Conservation (phyloP, 2,329 filamentous ascomycete genomes). For the Diaporthe citriasiana region DNA sequence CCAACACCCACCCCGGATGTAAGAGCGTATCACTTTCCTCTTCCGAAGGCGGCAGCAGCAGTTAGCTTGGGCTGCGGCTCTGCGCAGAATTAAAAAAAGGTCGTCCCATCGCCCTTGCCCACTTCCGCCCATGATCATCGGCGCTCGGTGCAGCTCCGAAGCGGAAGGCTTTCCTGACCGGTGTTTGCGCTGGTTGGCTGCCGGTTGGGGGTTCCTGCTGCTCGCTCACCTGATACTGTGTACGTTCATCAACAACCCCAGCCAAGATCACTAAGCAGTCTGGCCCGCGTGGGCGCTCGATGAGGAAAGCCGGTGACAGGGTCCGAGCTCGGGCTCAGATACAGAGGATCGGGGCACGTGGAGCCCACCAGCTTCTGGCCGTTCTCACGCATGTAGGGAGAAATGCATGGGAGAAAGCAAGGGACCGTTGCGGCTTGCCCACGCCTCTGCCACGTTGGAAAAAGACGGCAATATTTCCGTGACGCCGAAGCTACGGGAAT, state of each 20-base stretch:
- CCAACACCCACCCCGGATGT: background rate
- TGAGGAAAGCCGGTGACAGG: constrained; percentile 26
- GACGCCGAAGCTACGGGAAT: constrained; percentile 21
- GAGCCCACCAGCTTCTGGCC: background rate
- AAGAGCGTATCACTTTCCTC: constrained; percentile 12
- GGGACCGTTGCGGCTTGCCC: constrained; percentile 3
- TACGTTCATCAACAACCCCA: constrained; percentile 2
- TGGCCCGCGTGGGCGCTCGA: constrained; percentile 9
- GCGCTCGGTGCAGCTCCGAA: constrained; percentile 28
- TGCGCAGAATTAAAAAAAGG: constrained; percentile 19
- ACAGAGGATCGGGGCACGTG: background rate
- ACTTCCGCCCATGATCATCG: constrained; percentile 26
- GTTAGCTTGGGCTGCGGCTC: constrained; percentile 32
- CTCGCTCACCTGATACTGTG: constrained; percentile 3
- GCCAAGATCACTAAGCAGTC: background rate
- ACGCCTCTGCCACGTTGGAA: constrained; percentile 24
- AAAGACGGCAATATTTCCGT: background rate
- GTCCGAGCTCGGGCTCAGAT: constrained; percentile 7
- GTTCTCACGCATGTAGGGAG: background rate
- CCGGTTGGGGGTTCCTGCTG: constrained; percentile 3
- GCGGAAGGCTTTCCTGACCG: constrained; percentile 6
- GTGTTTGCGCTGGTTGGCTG: constrained; percentile 12
- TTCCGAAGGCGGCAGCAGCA: constrained; percentile 10
- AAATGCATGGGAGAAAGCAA: background rate
- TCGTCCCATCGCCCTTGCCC: constrained; percentile 15